Evolutionary conservation across 1,139 yeast species (phyloP), one percentile per base, ranked within the genome.

Genomic region (Blastobotrys elegans): DNA sequence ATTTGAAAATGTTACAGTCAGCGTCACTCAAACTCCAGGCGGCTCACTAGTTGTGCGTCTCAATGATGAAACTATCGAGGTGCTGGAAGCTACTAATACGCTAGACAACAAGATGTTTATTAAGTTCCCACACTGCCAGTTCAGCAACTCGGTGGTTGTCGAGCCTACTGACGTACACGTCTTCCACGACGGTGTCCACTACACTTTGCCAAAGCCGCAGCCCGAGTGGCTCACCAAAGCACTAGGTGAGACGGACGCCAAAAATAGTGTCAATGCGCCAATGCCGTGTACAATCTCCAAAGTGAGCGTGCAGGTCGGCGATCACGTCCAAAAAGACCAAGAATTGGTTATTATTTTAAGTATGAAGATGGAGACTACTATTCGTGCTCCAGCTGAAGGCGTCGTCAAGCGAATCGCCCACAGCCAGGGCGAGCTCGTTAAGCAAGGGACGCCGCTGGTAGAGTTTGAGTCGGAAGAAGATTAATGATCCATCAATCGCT

Each of bases 311-410:
- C 47, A 48, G 37, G 60, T 57, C 17, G 75, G 72, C 6, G 73
- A 68, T 44, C 46, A 42, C 2, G 62, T 72, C 11, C 50, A 55
- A 17, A 55, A 53, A 17, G 68, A 64, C 37, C 73, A 70, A 44
- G 67, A 62, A 35, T 52, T 71, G 37, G 57, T 71, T 6, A 63
- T 72, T 42, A 59, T 72, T 30, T 71, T 72, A 53, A 72, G 76
- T 31, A 72, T 72, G 76, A 72, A 72, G 54, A 73, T 72, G 75
- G 76, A 72, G 55, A 72, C 74, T 37, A 64, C 71, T 5, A 59
- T 70, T 8, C 61, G 62, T 48, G 50, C 58, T 29, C 62, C 61
- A 10, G 49, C 61, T 40, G 67, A 61, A 32, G 67, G 67, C 1
- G 53, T 56, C 13, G 52, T 64, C 42, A 60, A 60, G 50, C 53